Evolutionary conservation across 73 alveolate species (phyloP), one percentile per base, ranked within the genome.

Genomic region (Paramecium biaurelia): DNA sequence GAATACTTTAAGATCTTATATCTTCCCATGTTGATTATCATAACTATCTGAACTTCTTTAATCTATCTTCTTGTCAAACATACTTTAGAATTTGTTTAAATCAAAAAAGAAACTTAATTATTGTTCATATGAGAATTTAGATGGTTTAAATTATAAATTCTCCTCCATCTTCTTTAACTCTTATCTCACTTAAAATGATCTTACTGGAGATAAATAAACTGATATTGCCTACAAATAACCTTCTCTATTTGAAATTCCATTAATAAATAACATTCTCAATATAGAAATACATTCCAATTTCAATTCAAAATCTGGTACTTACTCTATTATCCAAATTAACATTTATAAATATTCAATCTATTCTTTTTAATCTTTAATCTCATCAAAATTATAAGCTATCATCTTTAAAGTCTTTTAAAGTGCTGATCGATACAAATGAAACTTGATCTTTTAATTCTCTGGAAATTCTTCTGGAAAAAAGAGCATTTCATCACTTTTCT

Each of bases 361-460:
- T 23, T 79, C 90, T 14, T 47, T 79, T 6, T 32, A 20, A 43
- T 79, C 90, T 45, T 79, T 79, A 2, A 79, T 43, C 12, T 79
- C 90, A 79, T 79, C 90, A 34, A 79, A 79, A 45, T 79, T 79
- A 12, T 79, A 79, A 1, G 76, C 90, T 3, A 79, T 47, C 90
- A 79, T 79, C 26, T 45, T 79, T 12, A 79, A 20, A 1, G 56
- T 79, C 30, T 79, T 79, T 43, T 43, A n/a, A 8, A 79, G 56
- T 18, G 76, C 47, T 5, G 45, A 30, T 11, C 90, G n/a, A 47
- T 79, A 79, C n/a, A 79, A 63, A 45, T 79, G 90, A 24, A 30
- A 79, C 47, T 79, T 79, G n/a, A 79, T 47, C 72, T 79, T 79
- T 7, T 79, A 14, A 43, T 79, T 23, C 12, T 79, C 90, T 0